These are phyloP conservation scores for Clonostachys rhizophaga DNA, from an alignment of 2,329 filamentous ascomycete genomes.

Conservation along the genomic window DNA sequence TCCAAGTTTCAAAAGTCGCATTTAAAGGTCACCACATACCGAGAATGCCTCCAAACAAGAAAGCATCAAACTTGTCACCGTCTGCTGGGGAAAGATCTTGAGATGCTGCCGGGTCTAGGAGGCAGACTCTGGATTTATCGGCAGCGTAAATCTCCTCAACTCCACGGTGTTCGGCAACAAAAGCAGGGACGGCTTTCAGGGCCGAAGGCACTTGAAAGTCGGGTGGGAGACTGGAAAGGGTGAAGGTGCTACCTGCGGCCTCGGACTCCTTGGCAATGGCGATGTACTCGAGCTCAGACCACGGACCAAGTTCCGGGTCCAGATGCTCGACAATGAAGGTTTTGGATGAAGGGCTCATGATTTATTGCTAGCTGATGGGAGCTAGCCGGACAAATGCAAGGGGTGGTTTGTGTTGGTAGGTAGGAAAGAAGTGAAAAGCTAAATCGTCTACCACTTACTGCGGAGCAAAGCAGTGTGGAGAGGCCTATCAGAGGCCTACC, in stretches of 20 bases:
- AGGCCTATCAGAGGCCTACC: too few relatives aligned
- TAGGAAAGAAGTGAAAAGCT: too few relatives aligned
- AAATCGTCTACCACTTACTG: too few relatives aligned
- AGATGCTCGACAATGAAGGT: constrained; percentile 96
- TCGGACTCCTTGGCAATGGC: constrained; percentile 81
- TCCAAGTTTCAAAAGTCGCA: background rate
- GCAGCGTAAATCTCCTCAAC: constrained; percentile 78
- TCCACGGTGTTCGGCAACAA: constrained; percentile 69
- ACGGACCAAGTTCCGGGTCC: constrained; percentile 87
- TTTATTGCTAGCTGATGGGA: background rate
- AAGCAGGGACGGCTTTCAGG: constrained; percentile 50
- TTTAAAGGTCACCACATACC: constrained; percentile 49
- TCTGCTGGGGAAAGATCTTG: constrained; percentile 82
- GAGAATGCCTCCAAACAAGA: constrained; percentile 93
- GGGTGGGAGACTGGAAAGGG: constrained; percentile 74
- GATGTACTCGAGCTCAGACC: constrained; percentile 91
- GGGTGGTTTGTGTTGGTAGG: background rate
- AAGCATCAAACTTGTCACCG: constrained; percentile 78
- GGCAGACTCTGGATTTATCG: constrained; percentile 73
- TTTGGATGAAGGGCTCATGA: constrained; percentile 31
- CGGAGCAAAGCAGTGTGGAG: too few relatives aligned
- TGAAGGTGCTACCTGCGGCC: constrained; percentile 62
- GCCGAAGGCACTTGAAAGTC: constrained; percentile 60
- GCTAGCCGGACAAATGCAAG: background rate
- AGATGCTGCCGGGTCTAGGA: constrained; percentile 81